phyloP scores from a whole-genome alignment of 345 rosid species.

The Diplotaxis tenuifolia region DNA sequence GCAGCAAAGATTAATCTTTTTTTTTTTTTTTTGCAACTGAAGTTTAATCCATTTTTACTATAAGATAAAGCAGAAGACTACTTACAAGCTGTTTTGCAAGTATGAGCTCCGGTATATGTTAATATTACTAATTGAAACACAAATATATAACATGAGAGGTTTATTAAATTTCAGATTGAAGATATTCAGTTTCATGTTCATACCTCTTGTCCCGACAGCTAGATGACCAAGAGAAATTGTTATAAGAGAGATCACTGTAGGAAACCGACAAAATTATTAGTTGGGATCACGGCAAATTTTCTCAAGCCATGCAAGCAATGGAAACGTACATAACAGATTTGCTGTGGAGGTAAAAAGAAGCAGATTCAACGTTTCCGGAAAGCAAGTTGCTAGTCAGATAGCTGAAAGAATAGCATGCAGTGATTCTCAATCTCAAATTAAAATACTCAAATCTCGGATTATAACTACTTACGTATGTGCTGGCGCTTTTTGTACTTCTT shows the following conservation, averaged over 20 bases:
- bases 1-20: no score
- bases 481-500: not conserved
- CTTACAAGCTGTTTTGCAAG: slow-evolving; percentile 13
- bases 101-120: no score
- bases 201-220: slow-evolving; percentile 16
- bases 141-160: not conserved
- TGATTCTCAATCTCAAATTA: not conserved
- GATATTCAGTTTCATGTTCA: not conserved
- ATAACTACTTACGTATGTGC: not conserved
- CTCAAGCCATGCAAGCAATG: not conserved
- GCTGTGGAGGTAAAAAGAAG: not conserved
- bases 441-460: not conserved
- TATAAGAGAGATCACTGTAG: slow-evolving; percentile 26
- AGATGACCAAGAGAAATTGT: slow-evolving; percentile 26
- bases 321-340: not conserved
- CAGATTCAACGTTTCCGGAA: not conserved
- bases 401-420: not conserved
- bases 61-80: not conserved
- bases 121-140: slow-evolving; percentile 10
- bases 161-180: not conserved
- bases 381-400: not conserved
- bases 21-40: no score
- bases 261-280: not conserved
- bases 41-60: not conserved
- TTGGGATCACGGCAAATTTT: not conserved